Conservation (phyloP, 148 eudicot genomes). For the Limonium bicolor region DNA sequence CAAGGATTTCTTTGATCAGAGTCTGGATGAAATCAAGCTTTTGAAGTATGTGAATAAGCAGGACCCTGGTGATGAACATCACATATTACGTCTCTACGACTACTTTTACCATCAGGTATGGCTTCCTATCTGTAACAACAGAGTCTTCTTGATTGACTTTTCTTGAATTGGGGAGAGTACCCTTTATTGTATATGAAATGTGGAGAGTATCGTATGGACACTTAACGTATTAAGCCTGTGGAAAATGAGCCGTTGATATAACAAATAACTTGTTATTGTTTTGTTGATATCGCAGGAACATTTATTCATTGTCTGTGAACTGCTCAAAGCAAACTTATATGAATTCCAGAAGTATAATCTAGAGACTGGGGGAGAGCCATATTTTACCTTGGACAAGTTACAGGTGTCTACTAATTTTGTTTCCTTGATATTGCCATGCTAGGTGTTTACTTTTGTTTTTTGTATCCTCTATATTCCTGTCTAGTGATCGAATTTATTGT, state of each 20-base stretch:
- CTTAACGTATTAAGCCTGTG: too few relatives aligned
- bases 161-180: too few relatives aligned
- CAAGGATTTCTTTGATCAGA: slow-evolving; percentile 96
- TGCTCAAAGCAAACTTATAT: slow-evolving; percentile 85
- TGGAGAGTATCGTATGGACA: too few relatives aligned
- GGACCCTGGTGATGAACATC: slow-evolving; percentile 73
- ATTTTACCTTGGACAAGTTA: slow-evolving; percentile 63
- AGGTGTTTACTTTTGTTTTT: neutral
- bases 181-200: too few relatives aligned
- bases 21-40: slow-evolving; percentile 95
- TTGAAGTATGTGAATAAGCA: slow-evolving; percentile 91
- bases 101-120: slow-evolving; percentile 87
- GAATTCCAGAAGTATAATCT: slow-evolving; percentile 82
- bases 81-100: slow-evolving; percentile 85
- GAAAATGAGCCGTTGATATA: neutral
- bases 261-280: neutral
- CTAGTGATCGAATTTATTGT: neutral
- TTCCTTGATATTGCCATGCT: too few relatives aligned
- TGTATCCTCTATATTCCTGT: neutral
- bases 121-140: too few relatives aligned
- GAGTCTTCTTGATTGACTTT: too few relatives aligned
- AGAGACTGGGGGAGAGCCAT: slow-evolving; percentile 84
- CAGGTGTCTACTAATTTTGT: slow-evolving; percentile 32
- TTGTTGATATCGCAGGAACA: slow-evolving; percentile 51
- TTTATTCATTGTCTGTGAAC: slow-evolving; percentile 93